These are phyloP conservation scores for Purshia tridentata DNA, from an alignment of 306 rosid genomes.

Conservation along the genomic window DNA sequence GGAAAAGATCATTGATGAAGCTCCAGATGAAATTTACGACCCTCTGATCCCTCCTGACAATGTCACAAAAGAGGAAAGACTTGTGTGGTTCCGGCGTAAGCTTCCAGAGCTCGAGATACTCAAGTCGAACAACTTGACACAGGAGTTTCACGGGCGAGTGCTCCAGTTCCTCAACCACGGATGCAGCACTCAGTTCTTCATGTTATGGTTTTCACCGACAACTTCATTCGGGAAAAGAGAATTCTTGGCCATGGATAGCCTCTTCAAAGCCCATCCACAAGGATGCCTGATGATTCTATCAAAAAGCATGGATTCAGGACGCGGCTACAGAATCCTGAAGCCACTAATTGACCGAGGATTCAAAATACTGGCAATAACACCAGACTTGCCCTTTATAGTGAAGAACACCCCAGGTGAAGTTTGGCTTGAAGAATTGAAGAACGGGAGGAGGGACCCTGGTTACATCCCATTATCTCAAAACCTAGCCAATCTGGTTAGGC, in stretches of 20 bases:
- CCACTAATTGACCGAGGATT: conserved; percentile 42
- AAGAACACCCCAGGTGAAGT: conserved; percentile 37
- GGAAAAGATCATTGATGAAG: conserved; percentile 15
- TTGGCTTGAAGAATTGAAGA: conserved; percentile 39
- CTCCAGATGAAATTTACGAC: neutral
- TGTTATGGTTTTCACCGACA: conserved; percentile 49
- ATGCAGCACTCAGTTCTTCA: conserved; percentile 43
- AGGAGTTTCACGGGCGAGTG: conserved; percentile 36
- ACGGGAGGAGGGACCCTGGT: conserved; percentile 57
- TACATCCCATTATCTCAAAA: conserved; percentile 55
- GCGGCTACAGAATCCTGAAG: conserved; percentile 39
- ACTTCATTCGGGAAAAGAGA: conserved; percentile 39
- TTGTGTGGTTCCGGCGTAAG: conserved; percentile 43
- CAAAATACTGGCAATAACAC: conserved; percentile 35
- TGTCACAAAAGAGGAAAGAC: conserved; percentile 34
- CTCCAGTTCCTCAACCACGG: conserved; percentile 28
- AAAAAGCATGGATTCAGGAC: conserved; percentile 32
- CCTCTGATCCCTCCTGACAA: conserved; percentile 15
- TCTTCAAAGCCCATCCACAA: conserved; percentile 43
- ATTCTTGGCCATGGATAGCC: conserved; percentile 33
- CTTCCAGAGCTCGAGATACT: conserved; percentile 41
- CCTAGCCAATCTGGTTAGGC: conserved; percentile 47
- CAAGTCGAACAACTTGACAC: conserved; percentile 28
- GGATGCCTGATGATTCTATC: conserved; percentile 50
- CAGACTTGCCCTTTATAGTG: conserved; percentile 40